These are phyloP conservation scores for Auxenochlorella pyrenoidosa DNA, from an alignment of 139 green algal genomes.

Conservation along the genomic window DNA sequence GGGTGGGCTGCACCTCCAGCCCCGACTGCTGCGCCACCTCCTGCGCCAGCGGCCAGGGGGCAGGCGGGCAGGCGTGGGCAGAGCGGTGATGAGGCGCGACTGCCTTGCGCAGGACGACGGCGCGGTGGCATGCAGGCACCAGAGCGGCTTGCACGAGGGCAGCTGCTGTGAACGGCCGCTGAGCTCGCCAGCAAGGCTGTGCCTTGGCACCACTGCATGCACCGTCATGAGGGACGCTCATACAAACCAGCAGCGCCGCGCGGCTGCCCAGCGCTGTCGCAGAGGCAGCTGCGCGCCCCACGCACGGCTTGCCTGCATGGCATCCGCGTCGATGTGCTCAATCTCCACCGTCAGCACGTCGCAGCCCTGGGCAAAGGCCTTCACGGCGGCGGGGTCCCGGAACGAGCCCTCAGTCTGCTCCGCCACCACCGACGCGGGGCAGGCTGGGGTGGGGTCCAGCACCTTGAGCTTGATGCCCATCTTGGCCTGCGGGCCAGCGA, in stretches of 20 bases:
- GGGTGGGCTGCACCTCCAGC: conserved; percentile 88
- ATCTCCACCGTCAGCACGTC: conserved; percentile 98
- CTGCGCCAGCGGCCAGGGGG: not conserved
- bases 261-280: too few relatives aligned
- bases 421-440: conserved; percentile 85
- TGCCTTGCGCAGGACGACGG: too few relatives aligned
- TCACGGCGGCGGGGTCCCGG: conserved; percentile 75
- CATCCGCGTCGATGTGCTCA: conserved; percentile 94
- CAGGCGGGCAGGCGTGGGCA: not conserved
- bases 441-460: conserved; percentile 87
- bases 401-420: conserved; percentile 82
- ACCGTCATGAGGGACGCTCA: not conserved
- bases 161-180: not conserved
- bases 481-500: conserved; percentile 66
- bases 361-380: conserved; percentile 75
- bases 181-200: too few relatives aligned
- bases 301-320: conserved; percentile 63
- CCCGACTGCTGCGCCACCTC: conserved; percentile 54
- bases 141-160: too few relatives aligned
- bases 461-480: conserved; percentile 90
- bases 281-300: not conserved
- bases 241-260: not conserved
- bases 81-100: too few relatives aligned
- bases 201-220: not conserved
- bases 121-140: too few relatives aligned